Evolutionary conservation across 306 rosid genomes (phyloP), one percentile per base, ranked within the genome.

Genomic region (Casuarina cunninghamiana): DNA sequence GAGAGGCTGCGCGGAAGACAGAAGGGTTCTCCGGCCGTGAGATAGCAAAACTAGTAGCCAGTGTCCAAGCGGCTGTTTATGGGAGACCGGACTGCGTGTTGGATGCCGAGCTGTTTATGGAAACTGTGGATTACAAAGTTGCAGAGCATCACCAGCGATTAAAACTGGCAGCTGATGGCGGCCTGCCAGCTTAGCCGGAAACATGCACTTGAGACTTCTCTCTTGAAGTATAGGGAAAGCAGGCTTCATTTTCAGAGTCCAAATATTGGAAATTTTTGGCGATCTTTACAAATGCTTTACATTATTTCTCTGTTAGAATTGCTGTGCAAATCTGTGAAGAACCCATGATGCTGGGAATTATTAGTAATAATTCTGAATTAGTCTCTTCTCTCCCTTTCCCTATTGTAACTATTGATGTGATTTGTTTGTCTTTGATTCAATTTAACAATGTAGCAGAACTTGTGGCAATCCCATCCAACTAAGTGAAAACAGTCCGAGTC

Each of bases 11-110:
- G 10, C 84, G 51, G 69, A 89, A 83, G 77, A 96, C 96, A 16
- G 98, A 86, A 77, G 98, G 94, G 63, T 96, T 96, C 91, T 96
- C 99, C 2, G 99, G 99, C 58, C 98, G 99, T 2, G 99, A 96
- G 90, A 90, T 96, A 5, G 99, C 99, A 32, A 96, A 96, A 84
- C 96, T 93, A 71, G 74, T 93, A 89, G 98, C 98, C 46, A 72
- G 99, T n/a, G 87, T 96, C 74, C 99, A 91, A 80, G 99, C 99
- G 58, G 96, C 98, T n/a, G 99, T 96, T 3, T 96, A 93, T 70
- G 94, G 96, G 12, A 91, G 88, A 45, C 92, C 94, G 13, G 97
- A 96, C 77, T 96, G 99, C 75, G 75, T 86, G 53, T 89, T 96
- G 85, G 99, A 96, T 83, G 79, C 98, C 21, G 82, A 85, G 68